Evolutionary conservation across 139 green algal species (phyloP).

Genomic region (Chlorella vulgaris): DNA sequence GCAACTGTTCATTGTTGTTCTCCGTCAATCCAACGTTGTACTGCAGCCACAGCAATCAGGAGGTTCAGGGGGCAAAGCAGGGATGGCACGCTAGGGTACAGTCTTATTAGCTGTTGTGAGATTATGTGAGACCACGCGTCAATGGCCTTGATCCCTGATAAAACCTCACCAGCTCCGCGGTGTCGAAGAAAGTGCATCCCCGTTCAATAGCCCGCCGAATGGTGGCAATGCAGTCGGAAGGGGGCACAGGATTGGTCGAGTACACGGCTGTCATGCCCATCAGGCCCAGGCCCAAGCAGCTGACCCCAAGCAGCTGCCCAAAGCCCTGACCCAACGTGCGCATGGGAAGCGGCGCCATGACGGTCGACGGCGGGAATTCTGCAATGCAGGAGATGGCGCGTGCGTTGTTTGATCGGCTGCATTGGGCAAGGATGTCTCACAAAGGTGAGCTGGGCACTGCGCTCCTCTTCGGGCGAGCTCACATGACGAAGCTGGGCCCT

Average conservation of each 20-base stretch:
- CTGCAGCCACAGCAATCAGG: no score
- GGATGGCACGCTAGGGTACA: no score
- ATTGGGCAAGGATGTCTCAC: no score
- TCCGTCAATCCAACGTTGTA: background rate
- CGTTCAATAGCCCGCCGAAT: slow-evolving; percentile 8
- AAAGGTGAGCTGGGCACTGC: no score
- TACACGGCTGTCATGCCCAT: slow-evolving; percentile 12
- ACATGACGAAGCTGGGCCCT: no score
- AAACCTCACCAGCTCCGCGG: slow-evolving; percentile 49
- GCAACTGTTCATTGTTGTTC: slow-evolving; percentile 68
- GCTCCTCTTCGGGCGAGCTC: no score
- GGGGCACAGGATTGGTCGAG: background rate
- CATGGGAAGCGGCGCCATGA: background rate
- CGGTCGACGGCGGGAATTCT: background rate
- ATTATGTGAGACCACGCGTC: background rate
- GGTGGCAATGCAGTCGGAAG: slow-evolving; percentile 18
- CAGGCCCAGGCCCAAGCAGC: background rate
- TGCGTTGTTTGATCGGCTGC: no score
- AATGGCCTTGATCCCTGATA: no score
- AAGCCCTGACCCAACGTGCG: background rate
- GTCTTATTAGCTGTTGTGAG: no score
- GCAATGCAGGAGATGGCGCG: background rate
- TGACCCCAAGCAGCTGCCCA: no score
- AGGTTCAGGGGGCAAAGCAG: no score
- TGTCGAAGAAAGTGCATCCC: slow-evolving; percentile 62